These are phyloP conservation scores for Aspergillus egyptiacus DNA, from an alignment of 495 filamentous ascomycete genomes.

Conservation along the genomic window DNA sequence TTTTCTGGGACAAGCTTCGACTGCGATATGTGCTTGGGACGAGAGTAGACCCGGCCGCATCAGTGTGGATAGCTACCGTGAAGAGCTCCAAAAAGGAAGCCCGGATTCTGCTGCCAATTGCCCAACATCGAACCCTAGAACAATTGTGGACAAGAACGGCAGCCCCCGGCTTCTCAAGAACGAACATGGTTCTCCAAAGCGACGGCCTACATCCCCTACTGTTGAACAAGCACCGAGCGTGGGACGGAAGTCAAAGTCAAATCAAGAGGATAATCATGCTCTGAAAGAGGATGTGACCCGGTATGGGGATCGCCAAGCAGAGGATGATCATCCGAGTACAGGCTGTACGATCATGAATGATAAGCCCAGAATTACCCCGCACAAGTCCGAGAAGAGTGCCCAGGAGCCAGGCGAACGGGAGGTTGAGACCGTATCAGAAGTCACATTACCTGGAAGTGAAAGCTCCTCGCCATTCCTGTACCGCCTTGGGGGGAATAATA, in stretches of 20 bases:
- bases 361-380: neutral
- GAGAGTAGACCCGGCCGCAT: neutral
- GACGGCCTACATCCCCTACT: neutral
- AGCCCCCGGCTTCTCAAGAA: constrained; percentile 9
- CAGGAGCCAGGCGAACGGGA: neutral
- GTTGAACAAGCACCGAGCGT: neutral
- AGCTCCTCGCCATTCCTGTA: neutral
- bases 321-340: neutral
- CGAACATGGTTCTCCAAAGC: neutral
- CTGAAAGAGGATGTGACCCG: neutral
- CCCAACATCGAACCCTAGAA: neutral
- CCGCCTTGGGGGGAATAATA: neutral
- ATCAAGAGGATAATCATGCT: neutral
- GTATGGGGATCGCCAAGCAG: neutral
- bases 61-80: neutral
- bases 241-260: neutral
- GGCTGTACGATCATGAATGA: neutral
- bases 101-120: neutral
- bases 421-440: neutral
- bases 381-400: neutral
- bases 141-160: constrained; percentile 13
- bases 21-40: neutral
- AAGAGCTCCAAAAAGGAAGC: neutral
- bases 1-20: neutral
- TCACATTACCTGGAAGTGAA: neutral